Conservation (phyloP, 495 filamentous ascomycete genomes). For the Chaetomium cochliodes region DNA sequence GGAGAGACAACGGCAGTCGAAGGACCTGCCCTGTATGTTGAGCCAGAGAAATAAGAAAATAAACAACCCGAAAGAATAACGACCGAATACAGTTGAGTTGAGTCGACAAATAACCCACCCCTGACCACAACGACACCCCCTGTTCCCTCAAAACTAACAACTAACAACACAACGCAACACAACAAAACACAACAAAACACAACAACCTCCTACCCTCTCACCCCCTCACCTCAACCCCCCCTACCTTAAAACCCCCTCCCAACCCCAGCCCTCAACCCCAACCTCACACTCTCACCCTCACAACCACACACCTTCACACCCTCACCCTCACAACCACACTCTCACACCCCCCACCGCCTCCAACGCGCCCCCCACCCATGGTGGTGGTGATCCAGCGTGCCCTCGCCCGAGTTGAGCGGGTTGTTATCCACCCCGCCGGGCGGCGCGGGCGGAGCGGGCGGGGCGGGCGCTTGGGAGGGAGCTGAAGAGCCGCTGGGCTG, state of each 20-base stretch:
- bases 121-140: neutral
- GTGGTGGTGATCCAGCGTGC: slow-evolving; percentile 33
- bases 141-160: neutral
- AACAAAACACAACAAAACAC: too few species aligned
- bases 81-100: neutral
- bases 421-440: neutral
- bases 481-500: neutral
- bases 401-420: slow-evolving; percentile 28
- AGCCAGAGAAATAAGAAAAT: neutral
- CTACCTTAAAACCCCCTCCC: too few species aligned
- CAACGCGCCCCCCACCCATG: slow-evolving; percentile 7
- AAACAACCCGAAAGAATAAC: neutral
- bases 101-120: neutral
- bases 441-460: neutral
- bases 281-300: too few species aligned
- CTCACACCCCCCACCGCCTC: neutral
- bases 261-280: too few species aligned
- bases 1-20: neutral
- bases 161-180: too few species aligned
- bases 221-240: too few species aligned
- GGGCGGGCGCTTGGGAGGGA: too few species aligned
- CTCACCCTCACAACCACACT: neutral
- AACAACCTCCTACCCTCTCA: too few species aligned
- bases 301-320: too few species aligned
- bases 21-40: neutral